phyloP scores from a whole-genome alignment of 441 rosid genomes.

The Jatropha podagrica region DNA sequence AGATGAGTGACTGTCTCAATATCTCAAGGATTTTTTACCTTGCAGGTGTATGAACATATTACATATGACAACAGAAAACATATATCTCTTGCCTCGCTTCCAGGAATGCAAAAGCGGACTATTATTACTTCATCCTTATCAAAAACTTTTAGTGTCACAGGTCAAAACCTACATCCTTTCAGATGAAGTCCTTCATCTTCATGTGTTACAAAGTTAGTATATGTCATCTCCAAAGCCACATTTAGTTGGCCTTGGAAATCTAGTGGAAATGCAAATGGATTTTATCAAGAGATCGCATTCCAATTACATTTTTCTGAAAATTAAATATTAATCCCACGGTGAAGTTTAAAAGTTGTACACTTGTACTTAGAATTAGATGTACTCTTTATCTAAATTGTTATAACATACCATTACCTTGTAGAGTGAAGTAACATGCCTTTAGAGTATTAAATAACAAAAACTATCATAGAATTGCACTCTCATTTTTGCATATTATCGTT shows the following conservation, averaged over 20 bases:
- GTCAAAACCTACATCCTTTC: conserved; percentile 27
- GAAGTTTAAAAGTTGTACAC: no score
- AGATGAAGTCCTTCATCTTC: conserved; percentile 4
- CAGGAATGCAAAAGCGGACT: conserved; percentile 63
- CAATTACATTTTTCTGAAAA: background rate
- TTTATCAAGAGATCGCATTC: background rate
- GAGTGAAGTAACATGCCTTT: background rate
- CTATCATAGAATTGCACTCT: conserved; percentile 16
- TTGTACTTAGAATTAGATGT: background rate
- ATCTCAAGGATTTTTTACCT: conserved; percentile 5
- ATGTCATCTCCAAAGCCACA: background rate
- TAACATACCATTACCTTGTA: background rate
- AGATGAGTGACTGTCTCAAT: conserved; percentile 2
- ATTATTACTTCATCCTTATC: conserved; percentile 64
- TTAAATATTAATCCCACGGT: background rate
- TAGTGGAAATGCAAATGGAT: background rate
- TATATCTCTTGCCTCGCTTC: conserved; percentile 49
- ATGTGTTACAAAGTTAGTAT: background rate
- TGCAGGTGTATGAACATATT: conserved; percentile 58
- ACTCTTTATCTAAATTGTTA: background rate
- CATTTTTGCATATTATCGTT: conserved; percentile 15
- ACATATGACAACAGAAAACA: conserved; percentile 49
- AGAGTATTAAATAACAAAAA: background rate
- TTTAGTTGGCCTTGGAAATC: background rate
- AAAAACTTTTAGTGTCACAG: conserved; percentile 61